Conservation (phyloP, 106 monocot species). For the Gastrodia elata region DNA sequence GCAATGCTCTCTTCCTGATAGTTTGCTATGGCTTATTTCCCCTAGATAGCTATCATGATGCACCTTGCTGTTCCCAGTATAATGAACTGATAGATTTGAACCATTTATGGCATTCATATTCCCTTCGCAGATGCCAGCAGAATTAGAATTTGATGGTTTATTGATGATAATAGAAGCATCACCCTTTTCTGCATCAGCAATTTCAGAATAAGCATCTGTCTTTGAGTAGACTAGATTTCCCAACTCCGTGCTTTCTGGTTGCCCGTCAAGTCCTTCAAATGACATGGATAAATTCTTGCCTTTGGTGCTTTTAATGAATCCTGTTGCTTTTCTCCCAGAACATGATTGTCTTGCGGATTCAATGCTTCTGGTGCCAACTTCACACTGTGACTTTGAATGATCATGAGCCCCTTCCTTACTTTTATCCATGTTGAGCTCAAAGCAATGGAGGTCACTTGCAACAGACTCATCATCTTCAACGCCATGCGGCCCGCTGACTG, state of each 20-base stretch:
- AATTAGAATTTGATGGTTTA: background rate
- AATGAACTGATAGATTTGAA: background rate
- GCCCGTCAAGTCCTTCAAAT: constrained; percentile 2
- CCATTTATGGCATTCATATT: background rate
- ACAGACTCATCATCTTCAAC: constrained; percentile 53
- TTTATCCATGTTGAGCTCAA: constrained; percentile 38
- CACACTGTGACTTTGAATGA: background rate
- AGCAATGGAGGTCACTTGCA: constrained; percentile 48
- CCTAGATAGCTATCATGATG: background rate
- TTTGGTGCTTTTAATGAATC: constrained; percentile 6
- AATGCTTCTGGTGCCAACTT: background rate
- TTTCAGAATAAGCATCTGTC: background rate
- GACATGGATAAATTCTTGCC: background rate
- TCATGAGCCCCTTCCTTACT: background rate
- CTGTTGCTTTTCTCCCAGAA: constrained; percentile 11
- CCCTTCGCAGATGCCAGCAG: background rate
- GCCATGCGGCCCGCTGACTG: constrained; percentile 41
- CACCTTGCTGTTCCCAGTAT: constrained; percentile 4
- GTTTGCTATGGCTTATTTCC: constrained; percentile 7
- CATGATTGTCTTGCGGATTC: constrained; percentile 15
- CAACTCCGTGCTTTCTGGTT: background rate
- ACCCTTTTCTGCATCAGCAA: constrained; percentile 1
- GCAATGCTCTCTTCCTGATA: constrained; percentile 13
- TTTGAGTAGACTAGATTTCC: no score
- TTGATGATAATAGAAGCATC: background rate